Evolutionary conservation across 1,284 basidiomycete genomes (phyloP).

Genomic region (Tremellales sp.): DNA sequence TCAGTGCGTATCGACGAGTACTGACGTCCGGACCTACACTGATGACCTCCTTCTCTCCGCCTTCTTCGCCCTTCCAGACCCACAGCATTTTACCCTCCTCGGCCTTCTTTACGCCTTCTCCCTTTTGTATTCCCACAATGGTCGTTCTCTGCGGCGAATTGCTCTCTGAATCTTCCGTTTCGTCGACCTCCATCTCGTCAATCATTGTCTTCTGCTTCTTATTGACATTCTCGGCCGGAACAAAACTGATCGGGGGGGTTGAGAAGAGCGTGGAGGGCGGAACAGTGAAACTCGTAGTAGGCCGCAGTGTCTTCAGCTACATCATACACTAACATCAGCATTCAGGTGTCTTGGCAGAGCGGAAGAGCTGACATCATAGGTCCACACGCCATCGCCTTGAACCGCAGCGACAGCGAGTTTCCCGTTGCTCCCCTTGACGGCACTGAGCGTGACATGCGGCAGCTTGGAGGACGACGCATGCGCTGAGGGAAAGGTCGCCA

Average conservation of each 20-base stretch:
- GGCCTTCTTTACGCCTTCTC: conserved; percentile 21
- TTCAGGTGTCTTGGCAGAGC: neutral
- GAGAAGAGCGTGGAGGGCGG: conserved; percentile 42
- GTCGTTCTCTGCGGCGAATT: conserved; percentile 21
- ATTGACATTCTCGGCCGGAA: conserved; percentile 11
- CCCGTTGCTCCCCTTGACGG: conserved; percentile 34
- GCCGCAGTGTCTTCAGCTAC: conserved; percentile 42
- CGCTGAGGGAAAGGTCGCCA: conserved; percentile 38
- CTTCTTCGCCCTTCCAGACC: conserved; percentile 43
- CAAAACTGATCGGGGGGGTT: conserved; percentile 37
- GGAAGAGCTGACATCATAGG: conserved; percentile 44
- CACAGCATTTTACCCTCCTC: conserved; percentile 31
- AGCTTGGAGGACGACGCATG: conserved; percentile 39
- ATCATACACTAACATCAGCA: conserved; percentile 3
- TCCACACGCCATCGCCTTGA: conserved; percentile 49
- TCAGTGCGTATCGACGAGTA: neutral
- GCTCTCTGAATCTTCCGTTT: conserved; percentile 7
- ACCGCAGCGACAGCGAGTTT: conserved; percentile 44
- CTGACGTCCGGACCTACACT: conserved; percentile 13
- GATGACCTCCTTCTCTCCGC: conserved; percentile 23
- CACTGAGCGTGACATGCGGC: conserved; percentile 36
- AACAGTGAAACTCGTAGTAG: conserved; percentile 45
- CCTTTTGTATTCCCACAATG: conserved; percentile 27
- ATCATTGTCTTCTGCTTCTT: conserved; percentile 9
- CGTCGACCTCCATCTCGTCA: conserved; percentile 5